A percentile compares a stretch with the other conserved stretches of the same genome.
These are phyloP conservation scores for Flagelloscypha sp. DNA, from an alignment of 768 basidiomycete species.

Conservation along the genomic window DNA sequence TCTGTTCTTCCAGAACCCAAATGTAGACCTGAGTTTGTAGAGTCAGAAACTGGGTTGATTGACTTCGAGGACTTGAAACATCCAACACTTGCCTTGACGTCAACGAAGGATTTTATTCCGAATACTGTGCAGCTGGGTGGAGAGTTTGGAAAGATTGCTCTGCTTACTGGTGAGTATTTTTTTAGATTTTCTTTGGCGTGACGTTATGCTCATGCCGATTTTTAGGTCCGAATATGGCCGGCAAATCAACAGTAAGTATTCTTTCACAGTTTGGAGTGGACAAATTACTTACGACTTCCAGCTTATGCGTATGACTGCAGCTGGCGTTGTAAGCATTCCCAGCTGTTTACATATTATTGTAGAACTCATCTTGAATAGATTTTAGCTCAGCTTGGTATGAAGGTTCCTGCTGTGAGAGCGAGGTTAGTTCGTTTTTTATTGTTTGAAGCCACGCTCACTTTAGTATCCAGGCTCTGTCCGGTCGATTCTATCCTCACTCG, in stretches of 20 bases:
- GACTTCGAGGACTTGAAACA: conserved; percentile 89
- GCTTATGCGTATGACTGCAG: conserved; percentile 98
- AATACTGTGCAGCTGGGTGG: conserved; percentile 87
- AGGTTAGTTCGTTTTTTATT: conserved; percentile 33
- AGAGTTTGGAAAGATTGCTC: conserved; percentile 61
- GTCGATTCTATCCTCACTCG: conserved; percentile 90
- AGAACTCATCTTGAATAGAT: conserved; percentile 42
- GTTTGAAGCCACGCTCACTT: too few species aligned
- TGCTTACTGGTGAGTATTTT: conserved; percentile 67
- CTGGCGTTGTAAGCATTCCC: conserved; percentile 54
- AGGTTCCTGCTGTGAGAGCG: conserved; percentile 80
- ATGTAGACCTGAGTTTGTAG: conserved; percentile 87
- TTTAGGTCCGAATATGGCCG: too few species aligned
- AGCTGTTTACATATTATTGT: conserved; percentile 5
- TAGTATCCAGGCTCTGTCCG: conserved; percentile 60
- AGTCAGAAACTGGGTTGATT: conserved; percentile 68
- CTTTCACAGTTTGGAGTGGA: too few species aligned
- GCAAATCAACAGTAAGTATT: too few species aligned
- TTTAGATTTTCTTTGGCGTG: not conserved
- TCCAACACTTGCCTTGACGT: conserved; percentile 69
- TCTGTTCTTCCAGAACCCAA: conserved; percentile 84
- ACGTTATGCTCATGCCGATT: conserved; percentile 3
- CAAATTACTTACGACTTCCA: too few species aligned
- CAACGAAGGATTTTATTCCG: conserved; percentile 75
- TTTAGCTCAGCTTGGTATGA: conserved; percentile 94